Evolutionary conservation across 192 early-diverging fungal genomes (phyloP), one percentile per base, ranked within the genome.

Genomic region (Umbelopsis ramanniana): DNA sequence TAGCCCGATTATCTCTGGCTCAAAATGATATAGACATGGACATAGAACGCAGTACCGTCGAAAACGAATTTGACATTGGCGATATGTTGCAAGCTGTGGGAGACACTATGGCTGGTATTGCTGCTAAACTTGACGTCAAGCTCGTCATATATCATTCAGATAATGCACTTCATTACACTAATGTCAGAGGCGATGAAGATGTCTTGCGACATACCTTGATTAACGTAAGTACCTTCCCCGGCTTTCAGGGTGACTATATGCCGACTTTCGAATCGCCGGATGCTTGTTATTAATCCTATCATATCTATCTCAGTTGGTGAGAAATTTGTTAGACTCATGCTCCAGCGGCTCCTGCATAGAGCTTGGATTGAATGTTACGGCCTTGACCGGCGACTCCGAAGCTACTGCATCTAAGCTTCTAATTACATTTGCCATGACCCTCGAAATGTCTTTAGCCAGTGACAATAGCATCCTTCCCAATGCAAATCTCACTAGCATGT

Each of bases 71-170:
- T 76, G 88, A 89, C 69, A 83, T 87, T 40, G 88, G 86, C 21
- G 84, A 87, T 33, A 67, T 87, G 67, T 67, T 88, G 0, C 86
- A 89, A 73, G 79, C 76, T 52, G 72, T 89, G 5, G 88, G 85
- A 19, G 88, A 89, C 76, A 76, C 84, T n/a, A 70, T 87, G 46
- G 83, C 88, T 23, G 88, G 86, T 45, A 70, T 81, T n/a, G 85
- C 86, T 9, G 75, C 83, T 17, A 66, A 81, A 17, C 74, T 86
- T 23, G 80, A 82, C 12, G 83, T 89, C 26, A 83, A 87, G 47
- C 74, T 89, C 33, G 85, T 87, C 22, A 78, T 87, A 29, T 87
- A 85, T 52, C 88, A 88, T 40, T 76, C 78, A 0, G 82, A 87
- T 38, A 84, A 86, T 76, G 82, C 53, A 15, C 53, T 89, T 19